Evolutionary conservation across 169 alveolate species (phyloP), one percentile per base, ranked within the genome.

Genomic region (Plasmodium yoelii): DNA sequence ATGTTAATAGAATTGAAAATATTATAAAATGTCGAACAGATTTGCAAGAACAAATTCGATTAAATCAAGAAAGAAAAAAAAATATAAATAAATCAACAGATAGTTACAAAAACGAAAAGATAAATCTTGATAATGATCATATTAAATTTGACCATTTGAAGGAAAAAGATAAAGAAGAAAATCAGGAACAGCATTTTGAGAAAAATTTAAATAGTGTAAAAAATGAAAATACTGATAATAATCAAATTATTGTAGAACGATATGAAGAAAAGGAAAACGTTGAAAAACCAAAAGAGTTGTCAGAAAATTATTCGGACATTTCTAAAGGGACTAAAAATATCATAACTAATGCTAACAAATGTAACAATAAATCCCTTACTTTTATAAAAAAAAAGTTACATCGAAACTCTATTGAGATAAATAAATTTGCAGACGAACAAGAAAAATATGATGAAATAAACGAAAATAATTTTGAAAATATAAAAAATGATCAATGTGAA

Each of bases 1-100:
- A 86, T 46, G 47, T 57, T 4, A 70, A 86, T 15, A 55, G 91
- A 53, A 69, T 86, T n/a, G 87, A 86, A 47, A 86, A 86, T 86
- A 86, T 86, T 44, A 64, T 86, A 12, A 56, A 49, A 22, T 86
- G 91, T 65, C 56, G 91, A 55, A 68, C 51, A 13, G 15, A 69
- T 65, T 19, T 86, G 10, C 91, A 86, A 56, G 69, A 86, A 7
- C 69, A 57, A 24, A 55, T 86, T 10, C 63, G 68, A 46, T 34
- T 56, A 28, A 15, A 49, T 22, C 15, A 34, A 0, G 71, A 9
- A 19, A 0, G 24, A 2, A 70, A 55, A 55, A 22, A 13, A 12
- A 6, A 24, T 15, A 22, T 2, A 26, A 47, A 51, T 15, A 49
- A 15, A 60, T 8, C 24, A 5, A 8, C 8, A 6, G 15, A 12